A percentile compares a stretch with the other conserved stretches of the same genome.
These are phyloP conservation scores for Fagopyrum tataricum DNA, from an alignment of 148 eudicot genomes.

Conservation along the genomic window DNA sequence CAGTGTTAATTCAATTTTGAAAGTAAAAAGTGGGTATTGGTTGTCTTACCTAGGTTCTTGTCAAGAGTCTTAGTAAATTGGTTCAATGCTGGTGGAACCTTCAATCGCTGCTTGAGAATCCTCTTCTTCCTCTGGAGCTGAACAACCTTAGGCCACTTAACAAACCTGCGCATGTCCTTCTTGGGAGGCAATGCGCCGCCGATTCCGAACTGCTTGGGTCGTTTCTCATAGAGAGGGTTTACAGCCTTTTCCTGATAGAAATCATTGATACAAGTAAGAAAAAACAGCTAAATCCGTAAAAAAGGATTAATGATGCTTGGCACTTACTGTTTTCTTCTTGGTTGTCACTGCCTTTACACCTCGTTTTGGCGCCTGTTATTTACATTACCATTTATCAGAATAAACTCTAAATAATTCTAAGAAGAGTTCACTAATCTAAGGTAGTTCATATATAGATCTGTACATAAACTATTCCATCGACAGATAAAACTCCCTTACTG, in stretches of 20 bases:
- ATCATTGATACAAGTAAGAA: background rate
- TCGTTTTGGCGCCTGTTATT: background rate
- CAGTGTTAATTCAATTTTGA: no score
- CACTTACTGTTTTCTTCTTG: background rate
- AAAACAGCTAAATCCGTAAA: no score
- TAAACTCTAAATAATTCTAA: no score
- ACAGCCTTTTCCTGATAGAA: conserved; percentile 38
- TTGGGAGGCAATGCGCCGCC: conserved; percentile 75
- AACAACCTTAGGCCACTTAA: conserved; percentile 59
- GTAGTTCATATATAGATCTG: no score
- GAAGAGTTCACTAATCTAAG: no score
- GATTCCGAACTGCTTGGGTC: conserved; percentile 61
- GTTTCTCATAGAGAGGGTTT: conserved; percentile 54
- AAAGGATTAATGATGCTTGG: background rate
- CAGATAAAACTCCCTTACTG: no score
- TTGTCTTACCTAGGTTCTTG: conserved; percentile 52
- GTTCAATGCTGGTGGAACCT: conserved; percentile 63
- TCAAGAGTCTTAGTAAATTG: conserved; percentile 71
- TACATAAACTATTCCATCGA: no score
- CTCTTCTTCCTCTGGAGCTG: conserved; percentile 61
- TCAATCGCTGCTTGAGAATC: conserved; percentile 61
- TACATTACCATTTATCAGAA: no score
- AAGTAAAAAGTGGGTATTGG: no score
- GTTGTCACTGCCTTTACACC: background rate
- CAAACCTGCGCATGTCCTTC: conserved; percentile 50